Evolutionary conservation across 2,329 filamentous ascomycete genomes (phyloP).

Genomic region (Fusarium tricinctum): DNA sequence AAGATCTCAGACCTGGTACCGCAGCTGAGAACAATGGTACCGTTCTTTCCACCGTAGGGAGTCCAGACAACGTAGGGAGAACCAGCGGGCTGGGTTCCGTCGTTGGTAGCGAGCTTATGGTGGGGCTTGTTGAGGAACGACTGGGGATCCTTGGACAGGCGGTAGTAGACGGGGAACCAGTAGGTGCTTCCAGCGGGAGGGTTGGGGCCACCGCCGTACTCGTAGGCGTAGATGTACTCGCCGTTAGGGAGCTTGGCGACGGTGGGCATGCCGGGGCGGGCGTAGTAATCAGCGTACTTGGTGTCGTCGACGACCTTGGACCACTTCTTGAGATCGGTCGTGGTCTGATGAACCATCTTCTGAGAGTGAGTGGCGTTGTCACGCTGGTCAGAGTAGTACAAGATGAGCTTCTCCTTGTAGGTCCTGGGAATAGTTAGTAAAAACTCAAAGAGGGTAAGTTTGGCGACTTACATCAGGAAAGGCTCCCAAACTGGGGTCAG

Average conservation of each 20-base stretch:
- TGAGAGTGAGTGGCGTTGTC: constrained; percentile 72
- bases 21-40: constrained; percentile 60
- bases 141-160: constrained; percentile 57
- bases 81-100: constrained; percentile 54
- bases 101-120: constrained; percentile 53
- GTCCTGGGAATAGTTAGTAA: constrained; percentile 53
- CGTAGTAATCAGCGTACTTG: constrained; percentile 71
- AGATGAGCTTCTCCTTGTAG: constrained; percentile 70
- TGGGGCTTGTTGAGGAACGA: constrained; percentile 54
- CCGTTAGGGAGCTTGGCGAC: constrained; percentile 70
- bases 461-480: constrained; percentile 56
- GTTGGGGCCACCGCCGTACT: constrained; percentile 65
- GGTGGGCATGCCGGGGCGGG: constrained; percentile 77
- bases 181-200: constrained; percentile 49
- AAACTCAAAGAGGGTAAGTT: accelerated
- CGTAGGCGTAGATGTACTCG: constrained; percentile 71
- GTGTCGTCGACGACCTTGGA: constrained; percentile 70
- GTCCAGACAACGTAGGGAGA: constrained; percentile 63
- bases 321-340: constrained; percentile 72
- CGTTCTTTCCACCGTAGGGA: constrained; percentile 59
- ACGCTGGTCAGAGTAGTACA: constrained; percentile 80
- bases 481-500: constrained; percentile 72
- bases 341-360: constrained; percentile 75
- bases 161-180: constrained; percentile 62
- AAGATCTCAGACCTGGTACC: constrained; percentile 58